Evolutionary conservation across 139 green algal species (phyloP), one percentile per base, ranked within the genome.

Genomic region (Trebouxia sp.): DNA sequence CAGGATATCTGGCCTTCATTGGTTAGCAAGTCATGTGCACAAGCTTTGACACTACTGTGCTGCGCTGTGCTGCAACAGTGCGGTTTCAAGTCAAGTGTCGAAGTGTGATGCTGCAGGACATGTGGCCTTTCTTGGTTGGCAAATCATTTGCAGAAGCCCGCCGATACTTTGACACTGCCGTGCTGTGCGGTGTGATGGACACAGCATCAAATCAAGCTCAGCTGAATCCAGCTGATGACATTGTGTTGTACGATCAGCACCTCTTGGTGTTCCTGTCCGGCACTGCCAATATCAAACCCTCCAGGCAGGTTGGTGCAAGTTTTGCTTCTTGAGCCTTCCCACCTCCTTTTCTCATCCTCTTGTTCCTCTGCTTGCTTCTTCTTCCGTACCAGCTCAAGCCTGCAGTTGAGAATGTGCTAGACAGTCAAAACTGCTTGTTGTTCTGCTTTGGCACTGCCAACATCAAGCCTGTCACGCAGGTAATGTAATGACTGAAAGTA

Each of bases 71-170:
- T n/a, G n/a, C n/a, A n/a, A n/a, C n/a, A n/a, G n/a, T n/a, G n/a
- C n/a, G n/a, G n/a, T n/a, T n/a, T n/a, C n/a, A n/a, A n/a, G n/a
- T n/a, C n/a, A n/a, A n/a, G n/a, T n/a, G n/a, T n/a, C n/a, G n/a
- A n/a, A n/a, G n/a, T n/a, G n/a, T n/a, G n/a, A n/a, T n/a, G n/a
- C 3, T 45, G 62, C 32, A 72, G 62, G 62, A 72, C 62, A 72
- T 72, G 35, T 45, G 42, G 0, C 62, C 62, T 35, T 45, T 35
- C 35, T 45, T 72, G 32, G 15, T 72, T 7, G 32, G 62, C 62
- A 45, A 45, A n/a, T 15, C 62, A 8, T 72, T 30, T 30, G 62
- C 10, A 35, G 11, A 72, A 45, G 62, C 62, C 6, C 62, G 62
- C 35, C 26, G 32, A 43, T 45, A 35, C 62, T 72, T 72, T 41